Evolutionary conservation across 163 green algal species (phyloP), one percentile per base, ranked within the genome.

Genomic region (Botryococcus braunii): DNA sequence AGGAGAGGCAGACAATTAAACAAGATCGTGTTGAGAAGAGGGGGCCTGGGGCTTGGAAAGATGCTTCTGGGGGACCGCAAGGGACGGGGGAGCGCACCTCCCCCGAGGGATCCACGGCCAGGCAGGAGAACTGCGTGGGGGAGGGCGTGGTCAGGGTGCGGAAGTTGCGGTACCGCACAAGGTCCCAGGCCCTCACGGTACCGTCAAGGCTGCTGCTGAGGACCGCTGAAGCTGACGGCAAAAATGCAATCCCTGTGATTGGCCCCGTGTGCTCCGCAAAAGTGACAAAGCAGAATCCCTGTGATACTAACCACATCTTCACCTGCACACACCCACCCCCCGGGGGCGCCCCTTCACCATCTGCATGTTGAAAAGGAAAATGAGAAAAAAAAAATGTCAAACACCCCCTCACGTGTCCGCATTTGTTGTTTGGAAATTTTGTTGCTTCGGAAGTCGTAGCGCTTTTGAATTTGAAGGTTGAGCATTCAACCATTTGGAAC

Each of bases 101-200:
- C 5, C 91, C 91, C 3, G 66, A 70, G 0, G 89, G 80, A 75
- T 97, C 91, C 39, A 93, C 79, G 0, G 91, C 84, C 57, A 97
- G 64, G 46, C 62, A 91, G 43, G 69, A 67, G 60, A 97, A 95
- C 82, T 98, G 93, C 32, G 86, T 81, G 11, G 90, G 80, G 21
- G 69, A 67, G 9, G 92, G 90, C 1, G 86, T 80, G 48, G 87
- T 95, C 41, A 99, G 80, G 0, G 90, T 97, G 68, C 94, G 82
- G 84, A 99, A 99, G 86, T 95, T 96, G 69, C 94, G 88, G 78
- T 97, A 96, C 9, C 88, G 76, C 34, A 92, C 66, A 38, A 99
- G 82, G 79, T 99, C 94, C 59, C 85, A 97, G 0, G 92, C 92
- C 1, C 93, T 83, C 59, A 97, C 91, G 29, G 93, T 98, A 50